Base-by-base conservation (phyloP, 2,329 filamentous ascomycete genomes). In the Colletotrichum limetticola region DNA sequence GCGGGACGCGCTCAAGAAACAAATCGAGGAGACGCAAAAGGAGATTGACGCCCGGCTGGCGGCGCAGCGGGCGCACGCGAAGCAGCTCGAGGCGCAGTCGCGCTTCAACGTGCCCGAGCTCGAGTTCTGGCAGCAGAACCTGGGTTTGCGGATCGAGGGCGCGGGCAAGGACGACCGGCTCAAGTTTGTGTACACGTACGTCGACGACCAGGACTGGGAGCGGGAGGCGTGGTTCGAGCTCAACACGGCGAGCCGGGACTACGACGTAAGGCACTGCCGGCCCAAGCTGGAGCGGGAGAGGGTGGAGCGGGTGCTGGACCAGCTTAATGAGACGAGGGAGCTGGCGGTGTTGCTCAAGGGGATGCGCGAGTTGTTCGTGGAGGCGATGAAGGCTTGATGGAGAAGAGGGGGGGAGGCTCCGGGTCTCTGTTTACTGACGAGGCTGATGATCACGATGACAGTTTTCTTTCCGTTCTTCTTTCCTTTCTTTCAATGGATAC, bases 141-240 rank as follows among this genome's bases (percentile, higher is more conserved):
- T 99, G 72, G 95, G 96, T 71, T 83, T 98, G 80, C 88, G 93
- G 74, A 97, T 99, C 79, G 96, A 98, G 80, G 96, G 96, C 1
- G 94, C 94, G 0, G 95, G 94, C 1, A 90, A 91, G 79, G 92
- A 94, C 75, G 95, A 98, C 83, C 89, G 94, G 30, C 86, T 99
- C 77, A 96, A 96, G 82, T 98, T 99, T 81, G 90, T 97, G 2
- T 99, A 95, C 80, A 93, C 91, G 32, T 94, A 97, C 81, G 87
- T 98, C 58, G 91, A 97, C 79, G 95, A 97, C 85, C 90, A 91
- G 78, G 92, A 97, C 80, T 95, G 94, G 92, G 94, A 95, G 77
- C 89, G 91, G 72, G 95, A 98, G 84, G 95, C 94, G 16, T 97
- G 94, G 92, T 98, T 99, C 80, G 96, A 98, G 85, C 86, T 99